A percentile compares a stretch with the other conserved stretches of the same genome.
These are phyloP conservation scores for Paratinospora sagittata DNA, from an alignment of 164 flowering plant genomes.

Conservation along the genomic window DNA sequence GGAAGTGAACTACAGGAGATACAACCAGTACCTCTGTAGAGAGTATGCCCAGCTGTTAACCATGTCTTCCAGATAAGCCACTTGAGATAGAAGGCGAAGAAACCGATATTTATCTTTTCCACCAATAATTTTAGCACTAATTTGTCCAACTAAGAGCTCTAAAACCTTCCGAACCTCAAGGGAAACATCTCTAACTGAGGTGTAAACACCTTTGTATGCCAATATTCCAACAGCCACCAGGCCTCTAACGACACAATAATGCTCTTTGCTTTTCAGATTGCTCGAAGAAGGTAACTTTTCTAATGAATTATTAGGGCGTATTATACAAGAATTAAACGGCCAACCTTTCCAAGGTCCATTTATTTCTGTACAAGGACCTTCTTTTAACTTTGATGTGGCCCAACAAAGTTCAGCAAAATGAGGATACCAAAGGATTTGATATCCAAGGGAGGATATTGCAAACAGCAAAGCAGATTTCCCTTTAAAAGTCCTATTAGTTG, in stretches of 20 bases:
- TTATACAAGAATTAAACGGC: conserved; percentile 92
- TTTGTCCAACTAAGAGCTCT: conserved; percentile 59
- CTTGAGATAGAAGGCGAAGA: conserved; percentile 76
- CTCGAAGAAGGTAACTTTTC: conserved; percentile 34
- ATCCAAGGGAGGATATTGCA: conserved; percentile 79
- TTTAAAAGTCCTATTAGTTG: conserved; percentile 33
- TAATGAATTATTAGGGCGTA: conserved; percentile 47
- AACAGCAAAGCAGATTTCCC: conserved; percentile 55
- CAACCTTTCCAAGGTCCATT: conserved; percentile 90
- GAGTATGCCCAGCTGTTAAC: conserved; percentile 75
- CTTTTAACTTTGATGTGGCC: conserved; percentile 91
- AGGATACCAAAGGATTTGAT: conserved; percentile 83
- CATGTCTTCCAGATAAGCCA: conserved; percentile 88
- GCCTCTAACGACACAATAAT: conserved; percentile 64
- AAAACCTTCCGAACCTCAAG: conserved; percentile 72
- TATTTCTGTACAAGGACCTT: conserved; percentile 71
- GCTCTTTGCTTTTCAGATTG: conserved; percentile 41
- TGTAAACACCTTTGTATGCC: conserved; percentile 75
- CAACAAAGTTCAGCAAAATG: conserved; percentile 98
- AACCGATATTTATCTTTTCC: conserved; percentile 71
- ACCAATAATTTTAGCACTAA: conserved; percentile 51
- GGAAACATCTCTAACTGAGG: conserved; percentile 64
- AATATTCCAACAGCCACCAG: conserved; percentile 85
- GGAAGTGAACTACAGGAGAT: conserved; percentile 1
- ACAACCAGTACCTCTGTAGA: conserved; percentile 52